Percentiles rank a stretch among this genome's conserved stretches.
These are phyloP conservation scores for Hortaea sp. DNA, from an alignment of 2,329 filamentous ascomycete genomes.

Conservation along the genomic window DNA sequence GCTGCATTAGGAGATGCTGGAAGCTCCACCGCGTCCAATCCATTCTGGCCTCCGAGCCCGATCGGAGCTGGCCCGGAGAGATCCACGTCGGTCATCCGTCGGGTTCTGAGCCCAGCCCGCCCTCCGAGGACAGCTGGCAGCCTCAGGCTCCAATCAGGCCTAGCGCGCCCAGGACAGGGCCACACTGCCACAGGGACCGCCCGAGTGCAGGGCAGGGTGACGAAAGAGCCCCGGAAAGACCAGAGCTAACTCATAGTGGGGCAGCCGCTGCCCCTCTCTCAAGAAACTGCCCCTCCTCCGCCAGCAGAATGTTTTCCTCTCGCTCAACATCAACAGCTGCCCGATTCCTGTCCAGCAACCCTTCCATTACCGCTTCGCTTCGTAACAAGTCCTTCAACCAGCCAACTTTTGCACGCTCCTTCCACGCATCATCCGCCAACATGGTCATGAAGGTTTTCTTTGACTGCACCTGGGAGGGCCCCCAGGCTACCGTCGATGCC, in stretches of 20 bases:
- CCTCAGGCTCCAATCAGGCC: too few species aligned
- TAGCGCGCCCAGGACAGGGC: too few species aligned
- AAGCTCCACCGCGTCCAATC: too few species aligned
- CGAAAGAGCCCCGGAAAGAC: not conserved
- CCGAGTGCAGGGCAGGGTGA: not conserved
- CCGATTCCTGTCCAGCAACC: slow-evolving; percentile 5
- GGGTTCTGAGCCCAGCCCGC: too few species aligned
- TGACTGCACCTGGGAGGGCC: slow-evolving; percentile 44
- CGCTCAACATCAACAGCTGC: slow-evolving; percentile 9
- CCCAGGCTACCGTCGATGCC: slow-evolving; percentile 53
- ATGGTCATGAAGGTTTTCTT: slow-evolving; percentile 66
- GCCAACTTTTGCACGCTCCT: slow-evolving; percentile 38
- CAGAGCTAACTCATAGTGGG: slow-evolving; percentile 1
- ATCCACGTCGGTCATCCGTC: too few species aligned
- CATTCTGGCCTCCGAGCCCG: too few species aligned
- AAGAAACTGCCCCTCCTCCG: not conserved
- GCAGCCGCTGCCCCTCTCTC: slow-evolving; percentile 1
- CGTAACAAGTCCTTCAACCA: slow-evolving; percentile 27
- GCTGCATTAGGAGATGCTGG: too few species aligned
- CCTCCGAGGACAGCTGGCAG: too few species aligned
- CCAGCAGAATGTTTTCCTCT: slow-evolving; percentile 11
- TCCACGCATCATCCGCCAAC: slow-evolving; percentile 56
- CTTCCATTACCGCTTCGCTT: slow-evolving; percentile 8
- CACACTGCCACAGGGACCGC: too few species aligned
- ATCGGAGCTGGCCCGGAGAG: too few species aligned